phyloP scores from a whole-genome alignment of 192 early-diverging fungal species.

The Umbelopsis sp. region DNA sequence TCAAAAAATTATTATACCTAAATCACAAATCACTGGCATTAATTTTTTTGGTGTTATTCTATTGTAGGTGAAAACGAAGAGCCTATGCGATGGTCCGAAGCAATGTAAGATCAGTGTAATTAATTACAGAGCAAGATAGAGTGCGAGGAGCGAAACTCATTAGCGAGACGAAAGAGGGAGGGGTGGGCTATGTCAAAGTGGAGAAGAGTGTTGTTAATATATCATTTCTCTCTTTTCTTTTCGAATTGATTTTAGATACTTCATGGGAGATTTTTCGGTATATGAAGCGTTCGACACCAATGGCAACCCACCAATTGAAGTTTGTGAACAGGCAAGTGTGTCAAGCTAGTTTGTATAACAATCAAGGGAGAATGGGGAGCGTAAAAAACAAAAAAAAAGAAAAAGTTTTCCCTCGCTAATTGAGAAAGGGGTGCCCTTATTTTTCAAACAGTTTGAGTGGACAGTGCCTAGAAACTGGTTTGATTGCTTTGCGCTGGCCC shows the following conservation, averaged over 20 bases:
- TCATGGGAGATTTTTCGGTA: conserved; percentile 23
- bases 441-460: conserved; percentile 4
- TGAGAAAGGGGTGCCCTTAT: background rate
- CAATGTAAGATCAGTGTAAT: background rate
- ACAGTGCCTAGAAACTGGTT: conserved; percentile 19
- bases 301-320: conserved; percentile 28
- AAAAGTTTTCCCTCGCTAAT: background rate
- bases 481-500: conserved; percentile 22
- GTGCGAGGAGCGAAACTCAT: background rate
- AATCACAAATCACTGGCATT: background rate
- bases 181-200: background rate
- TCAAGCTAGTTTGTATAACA: background rate
- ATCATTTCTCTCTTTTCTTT: background rate
- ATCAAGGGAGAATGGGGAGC: background rate
- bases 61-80: conserved; percentile 8
- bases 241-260: conserved; percentile 5
- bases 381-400: background rate
- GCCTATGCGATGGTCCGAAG: conserved; percentile 18
- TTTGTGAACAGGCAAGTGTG: conserved; percentile 14
- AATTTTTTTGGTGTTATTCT: background rate
- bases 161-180: background rate
- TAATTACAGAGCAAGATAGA: conserved; percentile 10
- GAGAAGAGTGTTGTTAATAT: too few relatives aligned
- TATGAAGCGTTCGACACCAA: conserved; percentile 22
- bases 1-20: background rate